Evolutionary conservation across 371 early-diverging fungal species (phyloP).

Genomic region (Zancudomyces culisetae): DNA sequence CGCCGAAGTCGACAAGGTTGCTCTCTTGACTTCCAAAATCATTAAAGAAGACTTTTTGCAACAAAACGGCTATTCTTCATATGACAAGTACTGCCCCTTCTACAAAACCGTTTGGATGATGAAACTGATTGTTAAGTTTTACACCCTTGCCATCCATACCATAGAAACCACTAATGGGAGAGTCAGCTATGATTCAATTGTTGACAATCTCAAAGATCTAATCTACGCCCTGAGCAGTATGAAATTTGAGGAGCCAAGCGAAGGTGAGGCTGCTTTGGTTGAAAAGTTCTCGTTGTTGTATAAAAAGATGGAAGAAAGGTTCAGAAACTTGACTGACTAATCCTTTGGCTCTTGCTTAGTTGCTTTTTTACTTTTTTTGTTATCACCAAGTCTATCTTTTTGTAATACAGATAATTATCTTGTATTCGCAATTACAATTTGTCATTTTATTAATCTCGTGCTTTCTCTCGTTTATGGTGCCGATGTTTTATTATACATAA

Average conservation of each 20-base stretch:
- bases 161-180: constrained; percentile 79
- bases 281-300: constrained; percentile 69
- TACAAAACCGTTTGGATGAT: constrained; percentile 98
- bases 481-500: too few relatives aligned
- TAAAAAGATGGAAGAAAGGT: constrained; percentile 93
- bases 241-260: constrained; percentile 98
- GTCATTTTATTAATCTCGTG: too few relatives aligned
- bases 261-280: constrained; percentile 70
- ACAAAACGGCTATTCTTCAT: constrained; percentile 99
- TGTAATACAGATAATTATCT: too few relatives aligned
- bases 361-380: neutral
- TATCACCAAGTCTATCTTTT: too few relatives aligned
- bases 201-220: constrained; percentile 82
- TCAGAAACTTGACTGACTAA: constrained; percentile 57
- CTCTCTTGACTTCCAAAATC: constrained; percentile 92
- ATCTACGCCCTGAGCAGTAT: constrained; percentile 94
- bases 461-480: too few relatives aligned
- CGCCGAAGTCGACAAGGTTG: constrained; percentile 98
- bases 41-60: constrained; percentile 99
- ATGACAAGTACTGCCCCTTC: constrained; percentile 99
- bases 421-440: too few relatives aligned
- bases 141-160: constrained; percentile 80
- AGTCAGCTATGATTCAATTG: constrained; percentile 90
- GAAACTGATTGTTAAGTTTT: constrained; percentile 94
- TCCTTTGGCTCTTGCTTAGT: neutral